phyloP scores from a whole-genome alignment of 2,329 filamentous ascomycete genomes.

The Aspergillus arachidicola region DNA sequence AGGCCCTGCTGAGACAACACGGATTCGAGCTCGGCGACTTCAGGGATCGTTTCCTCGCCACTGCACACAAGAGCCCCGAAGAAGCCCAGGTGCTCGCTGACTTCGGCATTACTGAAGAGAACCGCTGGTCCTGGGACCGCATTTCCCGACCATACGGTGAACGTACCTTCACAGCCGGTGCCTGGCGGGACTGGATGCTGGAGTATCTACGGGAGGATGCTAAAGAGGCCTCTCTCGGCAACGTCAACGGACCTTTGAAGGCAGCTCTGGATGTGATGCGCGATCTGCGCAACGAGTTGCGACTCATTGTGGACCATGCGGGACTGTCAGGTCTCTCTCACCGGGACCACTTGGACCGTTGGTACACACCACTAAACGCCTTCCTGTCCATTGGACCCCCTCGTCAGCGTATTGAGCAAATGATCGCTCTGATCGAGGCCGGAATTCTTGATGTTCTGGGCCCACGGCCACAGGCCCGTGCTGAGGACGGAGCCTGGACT shows the following conservation, averaged over 20 bases:
- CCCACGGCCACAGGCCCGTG: background rate
- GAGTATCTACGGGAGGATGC: constrained; percentile 6
- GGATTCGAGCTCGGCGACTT: background rate
- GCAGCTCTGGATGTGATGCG: background rate
- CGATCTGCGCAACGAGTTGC: background rate
- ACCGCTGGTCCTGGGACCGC: background rate
- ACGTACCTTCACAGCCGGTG: constrained; percentile 1
- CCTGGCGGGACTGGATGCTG: constrained; percentile 8
- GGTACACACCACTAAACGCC: constrained; percentile 8
- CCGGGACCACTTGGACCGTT: constrained; percentile 6
- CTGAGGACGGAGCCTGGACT: background rate
- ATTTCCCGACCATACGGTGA: constrained; percentile 1
- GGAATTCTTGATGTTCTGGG: background rate
- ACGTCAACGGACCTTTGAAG: background rate
- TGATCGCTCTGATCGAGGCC: constrained; percentile 7
- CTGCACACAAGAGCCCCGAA: background rate
- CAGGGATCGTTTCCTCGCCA: background rate
- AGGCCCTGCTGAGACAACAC: background rate
- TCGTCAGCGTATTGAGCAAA: constrained; percentile 9
- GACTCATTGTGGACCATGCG: constrained; percentile 1
- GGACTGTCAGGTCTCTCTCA: background rate
- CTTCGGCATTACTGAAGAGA: background rate
- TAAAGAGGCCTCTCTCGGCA: background rate
- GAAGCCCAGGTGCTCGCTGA: background rate
- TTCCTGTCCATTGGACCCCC: constrained; percentile 6